Base-by-base conservation (phyloP, 148 eudicot genomes). In the Fagopyrum tataricum region DNA sequence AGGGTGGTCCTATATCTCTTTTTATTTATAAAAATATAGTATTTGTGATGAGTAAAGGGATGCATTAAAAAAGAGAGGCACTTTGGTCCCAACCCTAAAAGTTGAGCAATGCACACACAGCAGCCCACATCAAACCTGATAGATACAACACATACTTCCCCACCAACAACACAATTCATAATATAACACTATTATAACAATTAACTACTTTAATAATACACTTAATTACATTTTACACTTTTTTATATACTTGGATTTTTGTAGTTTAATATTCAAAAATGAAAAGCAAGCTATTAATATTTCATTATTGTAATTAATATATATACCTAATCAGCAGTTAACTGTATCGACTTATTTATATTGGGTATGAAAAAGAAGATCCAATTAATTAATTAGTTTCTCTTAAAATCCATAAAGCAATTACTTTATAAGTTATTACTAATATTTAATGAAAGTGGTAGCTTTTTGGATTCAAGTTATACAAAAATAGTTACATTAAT, bases 31-130 rank as follows among this genome's bases (percentile, higher is more conserved):
- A 49, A 13, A 13, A 49, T 4, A 31, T 52, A 59, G 0, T 24
- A 24, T 23, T 59, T 11, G 14, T 59, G 3, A 24, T 59, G 66
- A 59, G 66, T 24, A 59, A 59, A 59, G 66, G 66, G 11, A 11
- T 37, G 39, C 17, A 18, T 71, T 4, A 40, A 49, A 39, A 74
- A 74, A 74, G 61, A 62, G 43, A 21, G 44, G 17, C 55, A 61
- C 24, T 51, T 52, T 49, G 43, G 39, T 74, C 44, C 51, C 51
- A 61, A 74, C 40, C 41, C 55, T 71, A 71, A 71, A 42, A 62
- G 67, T 20, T 62, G 31, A 62, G 47, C 59, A 44, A 62, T 58
- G 69, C 61, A 23, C 72, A 47, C 20, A 52, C 67, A 74, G 5
- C 66, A 59, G 39, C 66, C 62, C 31, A 20, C 31, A 24, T 15